phyloP scores from a whole-genome alignment of 2,329 filamentous ascomycete genomes.

The Hypoxylon sp. region DNA sequence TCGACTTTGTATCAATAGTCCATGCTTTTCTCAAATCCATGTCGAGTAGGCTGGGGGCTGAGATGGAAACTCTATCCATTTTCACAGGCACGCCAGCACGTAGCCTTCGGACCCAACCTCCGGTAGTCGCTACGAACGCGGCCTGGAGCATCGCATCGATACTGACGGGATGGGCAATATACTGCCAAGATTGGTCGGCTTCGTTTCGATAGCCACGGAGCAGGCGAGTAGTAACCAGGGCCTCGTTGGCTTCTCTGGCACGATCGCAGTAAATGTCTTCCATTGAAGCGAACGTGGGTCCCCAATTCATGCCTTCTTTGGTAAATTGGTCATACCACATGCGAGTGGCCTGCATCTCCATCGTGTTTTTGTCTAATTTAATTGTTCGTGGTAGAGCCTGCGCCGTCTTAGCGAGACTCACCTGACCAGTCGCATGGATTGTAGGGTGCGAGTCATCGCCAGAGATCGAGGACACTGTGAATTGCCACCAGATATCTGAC shows the following conservation, averaged over 20 bases:
- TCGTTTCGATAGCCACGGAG: neutral
- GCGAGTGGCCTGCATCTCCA: neutral
- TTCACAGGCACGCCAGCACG: neutral
- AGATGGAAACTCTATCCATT: neutral
- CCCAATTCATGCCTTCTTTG: neutral
- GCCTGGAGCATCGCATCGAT: constrained; percentile 9
- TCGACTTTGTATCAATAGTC: neutral
- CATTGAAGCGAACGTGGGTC: neutral
- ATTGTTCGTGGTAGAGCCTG: neutral
- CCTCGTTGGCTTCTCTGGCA: neutral
- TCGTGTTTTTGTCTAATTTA: neutral
- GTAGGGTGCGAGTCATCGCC: neutral
- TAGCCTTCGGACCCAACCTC: neutral
- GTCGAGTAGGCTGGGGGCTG: neutral
- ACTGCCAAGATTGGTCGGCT: neutral
- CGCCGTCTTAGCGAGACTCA: neutral
- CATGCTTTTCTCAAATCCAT: neutral
- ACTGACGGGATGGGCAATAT: constrained; percentile 15
- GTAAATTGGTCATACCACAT: neutral
- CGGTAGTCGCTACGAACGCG: constrained; percentile 2
- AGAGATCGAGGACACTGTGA: constrained; percentile 5
- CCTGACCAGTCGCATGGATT: neutral
- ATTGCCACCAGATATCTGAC: constrained; percentile 11
- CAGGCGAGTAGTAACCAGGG: neutral
- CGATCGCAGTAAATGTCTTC: neutral